Percentiles rank a stretch among this genome's conserved stretches.
Conservation (phyloP, 257 asterid species). For the Nicotiana sylvestris region DNA sequence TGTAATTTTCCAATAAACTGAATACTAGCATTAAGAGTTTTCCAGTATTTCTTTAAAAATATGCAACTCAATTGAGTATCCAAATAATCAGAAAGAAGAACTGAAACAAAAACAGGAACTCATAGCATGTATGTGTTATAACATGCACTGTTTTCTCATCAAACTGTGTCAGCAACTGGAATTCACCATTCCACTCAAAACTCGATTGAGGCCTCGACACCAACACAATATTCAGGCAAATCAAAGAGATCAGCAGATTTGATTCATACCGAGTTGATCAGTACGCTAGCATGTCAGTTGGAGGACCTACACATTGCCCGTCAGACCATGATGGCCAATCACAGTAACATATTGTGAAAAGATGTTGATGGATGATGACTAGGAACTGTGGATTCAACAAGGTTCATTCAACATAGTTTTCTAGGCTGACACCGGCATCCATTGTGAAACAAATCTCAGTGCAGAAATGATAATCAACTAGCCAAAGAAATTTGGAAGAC, state of each 20-base stretch:
- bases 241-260: background rate
- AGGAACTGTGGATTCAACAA: background rate
- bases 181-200: conserved; percentile 1
- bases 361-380: background rate
- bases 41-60: background rate
- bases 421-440: background rate
- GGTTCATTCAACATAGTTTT: background rate
- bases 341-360: background rate
- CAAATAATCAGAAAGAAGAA: background rate
- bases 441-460: background rate
- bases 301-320: background rate
- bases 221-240: background rate
- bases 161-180: background rate
- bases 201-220: background rate
- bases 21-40: too few species aligned
- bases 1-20: background rate
- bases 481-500: background rate
- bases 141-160: background rate
- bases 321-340: background rate
- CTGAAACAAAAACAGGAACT: background rate
- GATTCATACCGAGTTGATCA: background rate
- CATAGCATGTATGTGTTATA: background rate
- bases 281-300: background rate
- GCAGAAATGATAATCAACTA: background rate
- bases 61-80: background rate